Percentiles rank a stretch among this genome's conserved stretches.
These are phyloP conservation scores for Psilocybe cyanescens DNA, from an alignment of 768 basidiomycete genomes.

Conservation along the genomic window DNA sequence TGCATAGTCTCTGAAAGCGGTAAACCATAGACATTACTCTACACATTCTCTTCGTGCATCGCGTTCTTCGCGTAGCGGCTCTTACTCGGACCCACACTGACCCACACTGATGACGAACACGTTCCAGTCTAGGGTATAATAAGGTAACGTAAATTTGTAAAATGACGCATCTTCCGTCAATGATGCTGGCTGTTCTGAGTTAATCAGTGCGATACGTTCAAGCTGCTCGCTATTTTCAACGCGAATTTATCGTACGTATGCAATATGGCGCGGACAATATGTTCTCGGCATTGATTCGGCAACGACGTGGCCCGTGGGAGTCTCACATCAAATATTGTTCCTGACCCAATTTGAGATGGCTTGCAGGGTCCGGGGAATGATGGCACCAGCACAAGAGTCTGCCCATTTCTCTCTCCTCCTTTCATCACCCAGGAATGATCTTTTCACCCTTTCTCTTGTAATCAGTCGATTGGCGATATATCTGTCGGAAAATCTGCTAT, in stretches of 20 bases:
- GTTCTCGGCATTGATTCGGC: not conserved
- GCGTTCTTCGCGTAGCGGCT: not conserved
- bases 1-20: too few species aligned
- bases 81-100: not conserved
- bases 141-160: conserved; percentile 20
- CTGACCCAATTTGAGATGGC: not conserved
- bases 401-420: not conserved
- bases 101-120: not conserved
- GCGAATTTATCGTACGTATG: conserved; percentile 19
- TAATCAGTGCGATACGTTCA: too few species aligned
- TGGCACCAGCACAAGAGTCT: not conserved
- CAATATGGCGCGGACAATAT: conserved; percentile 4
- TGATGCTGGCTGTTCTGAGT: too few species aligned
- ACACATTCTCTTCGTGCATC: not conserved
- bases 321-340: not conserved
- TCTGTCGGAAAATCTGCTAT: not conserved
- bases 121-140: too few species aligned
- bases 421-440: conserved; percentile 4
- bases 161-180: not conserved
- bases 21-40: too few species aligned
- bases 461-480: not conserved
- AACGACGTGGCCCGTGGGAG: not conserved
- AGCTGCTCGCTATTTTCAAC: conserved; percentile 44
- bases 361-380: not conserved
- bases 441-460: not conserved